Evolutionary conservation across 306 rosid species (phyloP), one percentile per base, ranked within the genome.

Genomic region (Crotalaria pallida): DNA sequence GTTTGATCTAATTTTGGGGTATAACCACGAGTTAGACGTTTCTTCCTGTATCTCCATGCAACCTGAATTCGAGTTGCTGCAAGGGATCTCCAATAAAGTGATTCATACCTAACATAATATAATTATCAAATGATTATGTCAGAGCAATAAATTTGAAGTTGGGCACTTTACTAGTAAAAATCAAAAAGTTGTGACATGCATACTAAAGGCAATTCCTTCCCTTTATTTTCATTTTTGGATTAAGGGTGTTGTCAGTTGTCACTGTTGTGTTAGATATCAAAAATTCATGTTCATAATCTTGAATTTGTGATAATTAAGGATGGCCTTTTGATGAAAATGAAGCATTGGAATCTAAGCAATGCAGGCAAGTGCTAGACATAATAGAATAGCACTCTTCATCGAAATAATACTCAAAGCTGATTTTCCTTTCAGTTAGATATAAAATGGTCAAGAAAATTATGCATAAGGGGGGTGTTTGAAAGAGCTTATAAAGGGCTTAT

Each of bases 31-130:
- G 27, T 66, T 10, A 77, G 84, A 61, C 91, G 51, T 55, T 83
- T 91, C 83, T 47, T 84, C 57, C 89, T 49, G 79, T 88, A 86
- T 69, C 90, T 83, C 96, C 92, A 91, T 27, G 97, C 90, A 49
- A 89, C 96, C 72, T 88, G 96, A 71, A 92, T 89, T 56, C 80
- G 82, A 26, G 47, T 63, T 73, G 98, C 91, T 9, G 96, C 96
- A 19, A 82, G 80, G 41, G 85, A 45, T 79, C 89, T 88, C 96
- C 98, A 92, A 71, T 88, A 88, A 17, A 84, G 87, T 24, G 96
- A 92, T 64, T 85, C 93, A 60, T 89, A 86, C 89, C 81, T 77
- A 63, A 45, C 65, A 77, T 40, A 3, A n/a, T 19, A 51, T 3
- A 69, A 69, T 43, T 16, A 60, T 18, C 67, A 77, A 56, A 63